Evolutionary conservation across 768 basidiomycete species (phyloP).

Genomic region (Lactifluus echinatus): DNA sequence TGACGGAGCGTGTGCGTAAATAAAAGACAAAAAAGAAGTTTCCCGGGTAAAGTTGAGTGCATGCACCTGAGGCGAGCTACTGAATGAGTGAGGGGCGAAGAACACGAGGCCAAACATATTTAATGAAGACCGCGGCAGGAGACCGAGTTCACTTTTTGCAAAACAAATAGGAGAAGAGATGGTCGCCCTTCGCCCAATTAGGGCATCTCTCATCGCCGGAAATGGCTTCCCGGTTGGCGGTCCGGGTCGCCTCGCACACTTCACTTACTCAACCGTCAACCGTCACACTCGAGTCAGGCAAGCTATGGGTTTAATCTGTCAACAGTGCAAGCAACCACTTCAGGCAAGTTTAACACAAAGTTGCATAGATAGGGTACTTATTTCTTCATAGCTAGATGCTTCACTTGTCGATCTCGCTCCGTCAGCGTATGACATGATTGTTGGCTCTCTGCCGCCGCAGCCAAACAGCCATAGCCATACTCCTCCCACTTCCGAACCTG

Average conservation of each 20-base stretch:
- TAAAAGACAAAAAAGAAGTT: not conserved
- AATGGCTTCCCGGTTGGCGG: no score
- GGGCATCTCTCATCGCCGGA: no score
- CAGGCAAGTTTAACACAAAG: constrained; percentile 40
- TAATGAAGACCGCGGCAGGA: not conserved
- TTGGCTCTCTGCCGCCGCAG: constrained; percentile 54
- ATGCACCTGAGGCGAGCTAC: not conserved
- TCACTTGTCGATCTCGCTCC: constrained; percentile 83
- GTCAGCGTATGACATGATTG: constrained; percentile 81
- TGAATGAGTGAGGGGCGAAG: constrained; percentile 11
- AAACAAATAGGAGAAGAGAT: no score
- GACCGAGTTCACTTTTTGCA: not conserved
- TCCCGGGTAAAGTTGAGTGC: not conserved
- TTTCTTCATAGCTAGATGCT: constrained; percentile 58
- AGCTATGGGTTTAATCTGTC: constrained; percentile 52
- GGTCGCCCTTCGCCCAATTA: no score
- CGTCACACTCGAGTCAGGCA: not conserved
- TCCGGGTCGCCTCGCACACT: no score
- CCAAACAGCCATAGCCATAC: constrained; percentile 35
- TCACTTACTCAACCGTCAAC: no score
- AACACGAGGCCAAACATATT: constrained; percentile 11
- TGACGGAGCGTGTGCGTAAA: not conserved
- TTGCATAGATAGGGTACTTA: constrained; percentile 2
- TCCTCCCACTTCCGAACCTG: constrained; percentile 33
- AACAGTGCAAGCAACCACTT: constrained; percentile 87